These are phyloP conservation scores for Pogostemon cablin DNA, from an alignment of 257 asterid species.

Conservation along the genomic window DNA sequence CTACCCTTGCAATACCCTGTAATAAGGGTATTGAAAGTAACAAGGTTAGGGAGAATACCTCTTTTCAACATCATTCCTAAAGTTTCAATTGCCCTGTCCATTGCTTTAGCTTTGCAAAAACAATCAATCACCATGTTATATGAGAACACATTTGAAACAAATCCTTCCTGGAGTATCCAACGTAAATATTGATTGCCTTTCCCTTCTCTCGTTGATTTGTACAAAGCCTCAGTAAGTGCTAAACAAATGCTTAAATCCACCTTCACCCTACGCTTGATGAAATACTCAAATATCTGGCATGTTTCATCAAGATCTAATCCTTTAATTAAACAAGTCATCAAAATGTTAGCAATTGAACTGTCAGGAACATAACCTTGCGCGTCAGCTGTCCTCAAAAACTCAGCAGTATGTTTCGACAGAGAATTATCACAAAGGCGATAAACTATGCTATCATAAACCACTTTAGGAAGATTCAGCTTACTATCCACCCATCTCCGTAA, in stretches of 20 bases:
- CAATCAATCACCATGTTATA: conserved; percentile 83
- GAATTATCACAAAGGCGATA: conserved; percentile 55
- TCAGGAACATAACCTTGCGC: conserved; percentile 68
- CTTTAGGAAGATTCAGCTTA: conserved; percentile 60
- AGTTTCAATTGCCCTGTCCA: conserved; percentile 56
- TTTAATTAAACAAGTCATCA: conserved; percentile 64
- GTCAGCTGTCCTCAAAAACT: conserved; percentile 48
- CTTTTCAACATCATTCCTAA: conserved; percentile 60
- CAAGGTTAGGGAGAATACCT: conserved; percentile 62
- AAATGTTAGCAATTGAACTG: conserved; percentile 56
- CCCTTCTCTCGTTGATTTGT: conserved; percentile 52
- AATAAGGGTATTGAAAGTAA: conserved; percentile 78
- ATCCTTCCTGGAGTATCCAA: conserved; percentile 52
- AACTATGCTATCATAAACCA: conserved; percentile 60
- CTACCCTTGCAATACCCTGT: conserved; percentile 69
- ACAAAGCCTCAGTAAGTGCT: conserved; percentile 60
- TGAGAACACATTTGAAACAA: conserved; percentile 50
- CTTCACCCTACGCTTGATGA: conserved; percentile 49
- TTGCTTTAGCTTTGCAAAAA: conserved; percentile 77
- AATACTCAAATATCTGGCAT: conserved; percentile 61
- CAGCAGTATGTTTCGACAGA: conserved; percentile 53
- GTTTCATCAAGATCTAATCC: conserved; percentile 63
- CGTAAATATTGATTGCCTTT: conserved; percentile 59
- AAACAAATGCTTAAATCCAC: conserved; percentile 59
- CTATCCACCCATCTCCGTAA: conserved; percentile 62